phyloP scores from a whole-genome alignment of 345 rosid species.

The Gossypium herbaceum region DNA sequence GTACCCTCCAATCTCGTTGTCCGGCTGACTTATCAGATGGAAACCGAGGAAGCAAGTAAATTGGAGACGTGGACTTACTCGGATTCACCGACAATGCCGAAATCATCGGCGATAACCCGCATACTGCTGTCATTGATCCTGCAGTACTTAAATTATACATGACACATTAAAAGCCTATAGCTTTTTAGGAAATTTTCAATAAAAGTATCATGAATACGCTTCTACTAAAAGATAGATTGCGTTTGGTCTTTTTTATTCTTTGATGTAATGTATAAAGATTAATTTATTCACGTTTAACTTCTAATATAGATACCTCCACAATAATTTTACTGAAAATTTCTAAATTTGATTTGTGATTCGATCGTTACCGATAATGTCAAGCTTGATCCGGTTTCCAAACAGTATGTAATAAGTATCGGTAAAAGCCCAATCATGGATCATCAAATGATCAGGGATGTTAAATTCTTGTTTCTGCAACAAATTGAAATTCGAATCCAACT shows the following conservation, averaged over 20 bases:
- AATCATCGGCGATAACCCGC: constrained; percentile 85
- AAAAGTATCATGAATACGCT: too few species aligned
- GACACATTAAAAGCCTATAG: background rate
- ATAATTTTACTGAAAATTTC: background rate
- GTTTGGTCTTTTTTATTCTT: too few species aligned
- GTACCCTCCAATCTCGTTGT: constrained; percentile 69
- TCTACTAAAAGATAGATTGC: too few species aligned
- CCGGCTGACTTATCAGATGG: constrained; percentile 19
- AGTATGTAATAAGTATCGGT: constrained; percentile 71
- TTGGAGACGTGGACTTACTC: constrained; percentile 61
- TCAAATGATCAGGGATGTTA: constrained; percentile 64
- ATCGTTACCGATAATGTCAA: constrained; percentile 56
- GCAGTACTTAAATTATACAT: constrained; percentile 31
- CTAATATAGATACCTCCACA: too few species aligned
- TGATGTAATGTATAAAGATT: too few species aligned
- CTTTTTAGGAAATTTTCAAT: background rate
- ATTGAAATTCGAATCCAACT: constrained; percentile 61
- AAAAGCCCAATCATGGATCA: constrained; percentile 98
- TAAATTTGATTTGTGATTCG: background rate
- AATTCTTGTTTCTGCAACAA: constrained; percentile 51
- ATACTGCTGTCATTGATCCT: constrained; percentile 76
- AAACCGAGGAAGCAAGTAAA: constrained; percentile 78
- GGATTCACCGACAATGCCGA: constrained; percentile 81
- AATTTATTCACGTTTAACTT: too few species aligned
- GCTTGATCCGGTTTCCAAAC: constrained; percentile 75